phyloP scores from a whole-genome alignment of 306 rosid genomes.

The Rubus idaeus region DNA sequence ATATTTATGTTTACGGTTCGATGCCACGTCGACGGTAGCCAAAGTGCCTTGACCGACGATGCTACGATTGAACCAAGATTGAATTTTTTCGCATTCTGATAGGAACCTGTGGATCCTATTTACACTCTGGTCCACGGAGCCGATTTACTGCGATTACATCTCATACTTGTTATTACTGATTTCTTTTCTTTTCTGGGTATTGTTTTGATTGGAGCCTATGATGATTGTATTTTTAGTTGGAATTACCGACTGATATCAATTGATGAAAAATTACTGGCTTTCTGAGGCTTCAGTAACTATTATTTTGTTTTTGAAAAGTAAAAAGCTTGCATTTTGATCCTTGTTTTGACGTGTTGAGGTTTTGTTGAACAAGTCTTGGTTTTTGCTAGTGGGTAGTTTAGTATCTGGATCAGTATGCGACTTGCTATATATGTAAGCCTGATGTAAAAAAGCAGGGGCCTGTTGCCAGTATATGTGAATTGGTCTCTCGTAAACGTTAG shows the following conservation, averaged over 20 bases:
- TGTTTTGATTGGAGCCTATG: conserved; percentile 44
- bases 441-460: conserved; percentile 40
- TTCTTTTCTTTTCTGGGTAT: not conserved
- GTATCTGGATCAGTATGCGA: not conserved
- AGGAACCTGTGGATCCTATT: conserved; percentile 64
- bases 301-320: not conserved
- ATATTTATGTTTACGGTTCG: conserved; percentile 27
- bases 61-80: conserved; percentile 78
- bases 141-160: conserved; percentile 78
- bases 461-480: conserved; percentile 41
- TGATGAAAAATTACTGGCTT: conserved; percentile 67
- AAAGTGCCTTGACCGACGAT: conserved; percentile 50
- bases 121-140: conserved; percentile 47
- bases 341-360: not conserved
- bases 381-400: too few species aligned
- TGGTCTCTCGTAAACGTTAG: conserved; percentile 51
- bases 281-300: conserved; percentile 51
- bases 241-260: conserved; percentile 70
- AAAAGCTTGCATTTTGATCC: too few species aligned
- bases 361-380: not conserved
- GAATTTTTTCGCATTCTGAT: conserved; percentile 56
- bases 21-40: conserved; percentile 82
- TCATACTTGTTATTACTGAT: not conserved
- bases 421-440: not conserved
- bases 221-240: conserved; percentile 53